These are phyloP conservation scores for Blastomyces parvus DNA, from an alignment of 2,329 filamentous ascomycete species.

Conservation along the genomic window DNA sequence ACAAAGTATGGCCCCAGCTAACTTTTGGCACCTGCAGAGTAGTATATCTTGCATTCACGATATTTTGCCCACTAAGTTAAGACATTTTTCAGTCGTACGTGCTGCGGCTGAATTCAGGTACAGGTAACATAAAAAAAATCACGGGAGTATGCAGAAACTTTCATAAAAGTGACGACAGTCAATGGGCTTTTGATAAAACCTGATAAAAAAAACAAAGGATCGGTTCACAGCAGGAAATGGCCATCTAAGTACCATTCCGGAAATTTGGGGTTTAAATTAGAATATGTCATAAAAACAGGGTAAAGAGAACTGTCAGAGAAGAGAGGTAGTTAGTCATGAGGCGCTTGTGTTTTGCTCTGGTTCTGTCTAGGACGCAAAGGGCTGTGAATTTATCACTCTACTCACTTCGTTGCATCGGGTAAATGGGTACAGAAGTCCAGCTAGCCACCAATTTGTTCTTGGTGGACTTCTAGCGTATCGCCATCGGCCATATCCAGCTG, in stretches of 20 bases:
- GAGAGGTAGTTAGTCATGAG: not conserved
- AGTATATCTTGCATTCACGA: not conserved
- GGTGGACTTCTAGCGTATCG: slow-evolving; percentile 92
- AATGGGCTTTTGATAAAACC: not conserved
- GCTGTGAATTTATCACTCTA: not conserved
- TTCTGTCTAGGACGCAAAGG: not conserved
- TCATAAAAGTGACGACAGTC: not conserved
- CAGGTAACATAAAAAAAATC: not conserved
- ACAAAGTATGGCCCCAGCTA: not conserved
- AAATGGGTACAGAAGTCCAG: not conserved
- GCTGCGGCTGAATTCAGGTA: not conserved
- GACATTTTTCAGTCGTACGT: not conserved
- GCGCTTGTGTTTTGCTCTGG: not conserved
- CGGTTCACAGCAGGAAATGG: not conserved
- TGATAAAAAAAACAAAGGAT: not conserved
- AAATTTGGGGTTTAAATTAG: not conserved
- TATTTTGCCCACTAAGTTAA: not conserved
- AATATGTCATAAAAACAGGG: not conserved
- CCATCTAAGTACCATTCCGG: not conserved
- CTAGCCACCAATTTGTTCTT: slow-evolving; percentile 85
- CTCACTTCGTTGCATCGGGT: slow-evolving; percentile 4
- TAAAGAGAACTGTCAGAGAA: not conserved
- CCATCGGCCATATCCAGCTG: slow-evolving; percentile 96
- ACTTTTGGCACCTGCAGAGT: not conserved
- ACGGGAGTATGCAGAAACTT: not conserved